Evolutionary conservation across 2,329 filamentous ascomycete genomes (phyloP).

Genomic region (Orbilia blumenaviensis): DNA sequence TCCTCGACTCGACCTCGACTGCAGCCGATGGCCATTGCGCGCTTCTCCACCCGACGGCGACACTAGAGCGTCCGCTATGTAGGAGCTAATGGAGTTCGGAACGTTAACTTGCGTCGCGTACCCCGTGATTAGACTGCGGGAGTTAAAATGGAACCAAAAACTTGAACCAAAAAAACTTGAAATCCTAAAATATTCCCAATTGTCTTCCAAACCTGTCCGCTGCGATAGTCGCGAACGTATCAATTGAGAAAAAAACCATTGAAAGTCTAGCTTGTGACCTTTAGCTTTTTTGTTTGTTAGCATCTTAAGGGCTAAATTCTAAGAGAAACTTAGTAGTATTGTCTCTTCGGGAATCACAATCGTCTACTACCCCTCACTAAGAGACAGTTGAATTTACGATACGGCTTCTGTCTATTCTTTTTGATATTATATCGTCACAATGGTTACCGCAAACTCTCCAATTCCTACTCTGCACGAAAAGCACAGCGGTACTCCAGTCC

Average conservation of each 20-base stretch:
- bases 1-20: conserved; percentile 3
- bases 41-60: conserved; percentile 10
- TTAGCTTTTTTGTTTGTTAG: too few species aligned
- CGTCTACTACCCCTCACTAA: neutral
- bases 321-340: neutral
- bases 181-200: neutral
- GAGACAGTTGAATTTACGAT: neutral
- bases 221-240: neutral
- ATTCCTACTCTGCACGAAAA: conserved; percentile 56
- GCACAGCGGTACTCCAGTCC: conserved; percentile 62
- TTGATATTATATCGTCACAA: conserved; percentile 8
- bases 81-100: conserved; percentile 15
- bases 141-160: conserved; percentile 21
- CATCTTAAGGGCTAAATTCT: neutral
- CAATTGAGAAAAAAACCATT: neutral
- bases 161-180: neutral
- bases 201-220: neutral
- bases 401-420: neutral
- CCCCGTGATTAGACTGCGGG: neutral
- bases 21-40: conserved; percentile 26
- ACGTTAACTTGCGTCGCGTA: conserved; percentile 3
- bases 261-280: conserved; percentile 1
- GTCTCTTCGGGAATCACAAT: neutral
- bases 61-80: neutral
- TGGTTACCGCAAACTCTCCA: conserved; percentile 5